Evolutionary conservation across 805 yeast species (phyloP).

Genomic region (Ogataea ganodermae): DNA sequence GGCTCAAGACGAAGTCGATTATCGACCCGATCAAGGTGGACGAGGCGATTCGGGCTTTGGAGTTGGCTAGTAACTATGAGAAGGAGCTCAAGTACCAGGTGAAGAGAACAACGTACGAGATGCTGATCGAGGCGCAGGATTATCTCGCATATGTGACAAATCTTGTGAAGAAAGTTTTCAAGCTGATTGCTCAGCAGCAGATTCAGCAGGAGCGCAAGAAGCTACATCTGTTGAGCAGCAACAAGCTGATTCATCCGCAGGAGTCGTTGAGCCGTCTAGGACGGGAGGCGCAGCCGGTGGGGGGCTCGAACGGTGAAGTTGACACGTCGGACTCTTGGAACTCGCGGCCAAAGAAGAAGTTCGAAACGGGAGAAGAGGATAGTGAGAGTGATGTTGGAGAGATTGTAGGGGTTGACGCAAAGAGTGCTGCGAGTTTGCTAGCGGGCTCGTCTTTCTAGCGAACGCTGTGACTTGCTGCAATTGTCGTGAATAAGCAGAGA

Average conservation of each 20-base stretch:
- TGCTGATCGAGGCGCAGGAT: constrained; percentile 70
- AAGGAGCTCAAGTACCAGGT: constrained; percentile 76
- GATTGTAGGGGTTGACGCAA: constrained; percentile 64
- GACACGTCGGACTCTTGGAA: constrained; percentile 37
- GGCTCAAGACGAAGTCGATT: constrained; percentile 68
- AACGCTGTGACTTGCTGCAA: no score
- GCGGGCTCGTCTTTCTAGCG: constrained; percentile 73
- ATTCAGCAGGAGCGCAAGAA: constrained; percentile 87
- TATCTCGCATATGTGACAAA: constrained; percentile 60
- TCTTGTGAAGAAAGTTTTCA: constrained; percentile 50
- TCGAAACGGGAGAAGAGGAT: constrained; percentile 18
- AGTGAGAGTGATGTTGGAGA: constrained; percentile 21
- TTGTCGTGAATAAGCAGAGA: no score
- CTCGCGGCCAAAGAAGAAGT: constrained; percentile 33
- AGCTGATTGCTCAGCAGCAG: constrained; percentile 62
- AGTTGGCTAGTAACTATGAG: constrained; percentile 75
- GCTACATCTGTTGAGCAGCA: constrained; percentile 64
- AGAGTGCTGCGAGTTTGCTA: constrained; percentile 76
- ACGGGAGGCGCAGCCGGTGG: constrained; percentile 58
- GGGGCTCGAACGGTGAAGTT: background rate
- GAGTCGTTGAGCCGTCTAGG: constrained; percentile 71
- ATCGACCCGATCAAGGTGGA: constrained; percentile 88
- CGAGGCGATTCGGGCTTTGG: constrained; percentile 80
- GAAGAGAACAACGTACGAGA: constrained; percentile 79
- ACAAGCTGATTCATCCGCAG: constrained; percentile 41